Base-by-base conservation (phyloP, 148 eudicot species). In the Silene uniflora region DNA sequence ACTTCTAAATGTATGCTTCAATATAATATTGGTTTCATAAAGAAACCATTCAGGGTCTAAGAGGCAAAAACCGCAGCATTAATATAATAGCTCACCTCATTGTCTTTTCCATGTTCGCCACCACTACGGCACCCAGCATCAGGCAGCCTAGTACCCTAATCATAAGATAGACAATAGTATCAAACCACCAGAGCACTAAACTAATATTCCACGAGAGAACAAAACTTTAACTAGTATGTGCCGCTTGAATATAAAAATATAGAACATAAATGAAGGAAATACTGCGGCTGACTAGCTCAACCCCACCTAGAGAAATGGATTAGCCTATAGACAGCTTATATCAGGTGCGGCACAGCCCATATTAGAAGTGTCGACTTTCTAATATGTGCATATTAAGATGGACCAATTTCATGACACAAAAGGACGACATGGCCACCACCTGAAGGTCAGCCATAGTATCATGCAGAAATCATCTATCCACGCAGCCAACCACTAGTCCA, bases 31-130 rank as follows among this genome's bases (percentile, higher is more conserved):
- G 56, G 17, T 59, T 19, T 59, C 23, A 59, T 60, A 16, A 74
- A 69, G 35, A 23, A 49, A 71, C 56, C 23, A 47, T 13, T 17
- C 29, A 56, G 7, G 47, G 19, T 0, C n/a, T 29, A 27, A 16
- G 19, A 23, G 60, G 18, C 6, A 62, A 23, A 76, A 64, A 12
- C 16, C 67, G 71, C 25, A 29, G 25, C 44, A 67, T 27, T 27
- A 46, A 73, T 49, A 9, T 7, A 29, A 74, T 24, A 73, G 52
- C 83, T 69, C 44, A 88, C 92, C 89, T 91, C 92, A 24, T 85
- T 89, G 72, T 87, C 89, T 78, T 88, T 90, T 56, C 84, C 88
- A 46, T 81, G 86, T 75, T 87, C 91, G 72, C 86, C 87, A 29
- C 78, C 88, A 82, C 75, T 73, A n/a, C 81, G 89, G 54, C 84